phyloP scores from a whole-genome alignment of 2,329 filamentous ascomycete genomes.

The Exophiala phaeomuriformis region DNA sequence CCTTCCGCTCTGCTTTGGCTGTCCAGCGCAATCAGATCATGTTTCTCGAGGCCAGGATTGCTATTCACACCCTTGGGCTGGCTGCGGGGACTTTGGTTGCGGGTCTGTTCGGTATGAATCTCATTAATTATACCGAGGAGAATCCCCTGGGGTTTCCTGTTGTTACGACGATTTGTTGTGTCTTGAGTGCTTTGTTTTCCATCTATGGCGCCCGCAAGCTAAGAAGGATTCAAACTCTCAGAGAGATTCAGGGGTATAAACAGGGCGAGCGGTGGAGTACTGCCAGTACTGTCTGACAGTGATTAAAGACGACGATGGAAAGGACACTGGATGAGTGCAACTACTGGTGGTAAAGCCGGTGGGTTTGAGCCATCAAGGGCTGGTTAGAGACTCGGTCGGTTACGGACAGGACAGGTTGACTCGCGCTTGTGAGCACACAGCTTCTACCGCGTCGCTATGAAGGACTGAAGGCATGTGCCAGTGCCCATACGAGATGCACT shows the following conservation, averaged over 20 bases:
- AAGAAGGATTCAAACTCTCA: conserved; percentile 25
- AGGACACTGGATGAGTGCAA: too few species aligned
- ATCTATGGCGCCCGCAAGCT: conserved; percentile 28
- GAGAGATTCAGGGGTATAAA: conserved; percentile 9
- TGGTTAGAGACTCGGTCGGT: too few species aligned
- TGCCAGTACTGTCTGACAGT: too few species aligned
- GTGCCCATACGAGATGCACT: too few species aligned
- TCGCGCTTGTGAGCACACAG: too few species aligned
- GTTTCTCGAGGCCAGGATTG: conserved; percentile 34
- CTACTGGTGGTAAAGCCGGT: too few species aligned
- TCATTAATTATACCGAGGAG: conserved; percentile 35
- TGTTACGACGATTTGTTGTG: conserved; percentile 19
- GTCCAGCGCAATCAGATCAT: conserved; percentile 37
- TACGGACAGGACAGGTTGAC: too few species aligned
- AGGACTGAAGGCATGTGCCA: too few species aligned
- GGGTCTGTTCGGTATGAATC: conserved; percentile 36
- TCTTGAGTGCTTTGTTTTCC: conserved; percentile 26
- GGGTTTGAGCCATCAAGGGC: too few species aligned
- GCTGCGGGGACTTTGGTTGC: conserved; percentile 33
- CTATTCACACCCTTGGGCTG: conserved; percentile 34
- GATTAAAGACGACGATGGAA: too few species aligned
- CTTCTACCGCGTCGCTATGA: too few species aligned
- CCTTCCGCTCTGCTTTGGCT: conserved; percentile 31
- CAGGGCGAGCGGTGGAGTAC: neutral
- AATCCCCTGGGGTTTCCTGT: conserved; percentile 29